Evolutionary conservation across 1,284 basidiomycete genomes (phyloP).

Genomic region (Ceratobasidium sp.): DNA sequence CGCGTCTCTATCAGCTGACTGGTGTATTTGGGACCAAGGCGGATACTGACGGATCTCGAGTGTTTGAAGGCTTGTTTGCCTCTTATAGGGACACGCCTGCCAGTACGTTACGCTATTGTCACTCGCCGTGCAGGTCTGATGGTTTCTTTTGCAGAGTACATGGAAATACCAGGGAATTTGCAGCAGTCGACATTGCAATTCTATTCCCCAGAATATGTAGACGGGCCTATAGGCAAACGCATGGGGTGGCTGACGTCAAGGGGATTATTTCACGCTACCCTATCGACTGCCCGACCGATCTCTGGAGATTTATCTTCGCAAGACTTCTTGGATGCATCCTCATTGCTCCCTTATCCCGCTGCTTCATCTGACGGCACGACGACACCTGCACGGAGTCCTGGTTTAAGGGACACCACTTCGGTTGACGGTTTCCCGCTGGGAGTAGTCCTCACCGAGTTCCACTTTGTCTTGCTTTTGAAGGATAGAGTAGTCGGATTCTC

Average conservation of each 20-base stretch:
- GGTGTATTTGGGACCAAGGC: constrained; percentile 72
- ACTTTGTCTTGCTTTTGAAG: constrained; percentile 88
- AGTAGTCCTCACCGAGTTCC: constrained; percentile 90
- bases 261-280: constrained; percentile 67
- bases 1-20: constrained; percentile 92
- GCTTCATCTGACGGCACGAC: constrained; percentile 52
- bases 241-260: constrained; percentile 87
- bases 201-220: constrained; percentile 72
- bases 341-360: constrained; percentile 71
- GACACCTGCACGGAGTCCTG: constrained; percentile 50
- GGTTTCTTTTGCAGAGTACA: constrained; percentile 70
- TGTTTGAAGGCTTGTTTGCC: constrained; percentile 80
- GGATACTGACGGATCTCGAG: constrained; percentile 79
- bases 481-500: constrained; percentile 85
- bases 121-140: constrained; percentile 1
- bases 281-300: constrained; percentile 67
- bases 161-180: constrained; percentile 84
- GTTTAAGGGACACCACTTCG: constrained; percentile 50
- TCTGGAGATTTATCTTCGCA: constrained; percentile 65
- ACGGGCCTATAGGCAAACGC: constrained; percentile 72
- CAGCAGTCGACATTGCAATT: constrained; percentile 82
- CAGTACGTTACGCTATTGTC: constrained; percentile 67
- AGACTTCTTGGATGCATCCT: constrained; percentile 81
- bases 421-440: constrained; percentile 67
- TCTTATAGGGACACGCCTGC: constrained; percentile 79